Evolutionary conservation across 2,329 filamentous ascomycete species (phyloP), one percentile per base, ranked within the genome.

Genomic region (Ceratocystiopsis brevicomis): DNA sequence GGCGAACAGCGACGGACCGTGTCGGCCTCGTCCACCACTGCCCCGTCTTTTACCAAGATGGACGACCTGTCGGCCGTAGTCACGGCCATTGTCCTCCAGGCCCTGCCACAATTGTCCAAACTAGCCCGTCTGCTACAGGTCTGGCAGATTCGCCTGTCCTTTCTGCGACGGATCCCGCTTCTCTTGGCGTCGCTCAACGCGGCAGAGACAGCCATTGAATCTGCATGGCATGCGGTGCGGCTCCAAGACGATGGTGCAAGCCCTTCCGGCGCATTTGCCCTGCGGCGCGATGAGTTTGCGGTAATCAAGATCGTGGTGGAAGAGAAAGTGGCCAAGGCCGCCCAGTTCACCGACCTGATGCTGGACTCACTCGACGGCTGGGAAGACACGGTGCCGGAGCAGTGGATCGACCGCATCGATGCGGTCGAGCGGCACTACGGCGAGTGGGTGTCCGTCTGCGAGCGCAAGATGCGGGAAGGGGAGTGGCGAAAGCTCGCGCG

Each of bases 21-120:
- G 16, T 57, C 61, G 12, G 50, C 57, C 53, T 59, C 56, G 54
- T 64, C 55, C 51, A 63, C 51, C 5, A 63, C 54, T 57, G 61
- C 62, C 30, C 8, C 21, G 1, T 63, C 65, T 37, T 82, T 82
- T 58, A 73, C 71, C 48, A 77, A 72, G 47, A 74, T 96, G 66
- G 86, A 90, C 52, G 90, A 96, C 58, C 76, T 94, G 53, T 87
- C 85, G 10, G 84, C 88, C 19, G 71, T 96, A 39, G 73, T 96
- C 45, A 95, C 90, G 1, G 83, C 87, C 25, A 93, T 88, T 33
- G 81, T 94, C 16, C 63, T 98, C n/a, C 83, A 90, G 55, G 76
- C 85, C 4, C 67, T 98, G 17, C 90, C 90, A 1, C 78, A 81
- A 46, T 63, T 95, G 37, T 80, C 84, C 11, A 77, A 71, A 44